Evolutionary conservation across 1,284 basidiomycete species (phyloP), one percentile per base, ranked within the genome.

Genomic region (Trichosporon sp.): DNA sequence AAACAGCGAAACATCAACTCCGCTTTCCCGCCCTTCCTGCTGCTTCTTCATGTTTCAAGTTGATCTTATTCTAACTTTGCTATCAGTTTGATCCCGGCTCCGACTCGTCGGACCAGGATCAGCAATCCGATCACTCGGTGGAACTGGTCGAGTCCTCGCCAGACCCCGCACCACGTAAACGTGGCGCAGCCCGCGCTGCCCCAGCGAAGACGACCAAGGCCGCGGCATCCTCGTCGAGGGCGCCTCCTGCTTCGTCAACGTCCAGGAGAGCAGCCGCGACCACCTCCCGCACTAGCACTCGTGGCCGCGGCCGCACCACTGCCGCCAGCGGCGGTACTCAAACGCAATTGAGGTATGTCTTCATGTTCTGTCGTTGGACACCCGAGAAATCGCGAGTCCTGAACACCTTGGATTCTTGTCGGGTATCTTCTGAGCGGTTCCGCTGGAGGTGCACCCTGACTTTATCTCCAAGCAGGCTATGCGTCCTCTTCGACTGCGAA

Each of bases 61-160:
- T 16, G 13, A 54, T 16, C 49, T 54, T 8, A 54, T 29, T 13
- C 58, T 63, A 37, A 63, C 34, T 54, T 34, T 61, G 10, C 23
- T 23, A 44, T n/a, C 10, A 63, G 62, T 63, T 63, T 56, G 62
- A 63, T 32, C 36, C 27, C 11, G 44, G 46, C 16, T 63, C 62
- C 9, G 62, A 63, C 19, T 44, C 23, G 14, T 49, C 61, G 6
- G 62, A 63, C 21, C 49, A 11, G 10, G 46, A 52, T 23, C 11
- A 60, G 11, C 33, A 5, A 7, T 21, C 44, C 13, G 32, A 59
- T 19, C 46, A 54, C 19, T 54, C 49, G 16, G 27, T 54, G n/a
- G 49, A 54, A 16, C 49, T 54, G 5, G 49, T 54, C 25, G 49
- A 29, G 16, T 54, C 49, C 14, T 54, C 49, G 11, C 49, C 49